phyloP scores from a whole-genome alignment of 129 eudicot genomes.

The Artemisia tridentata region DNA sequence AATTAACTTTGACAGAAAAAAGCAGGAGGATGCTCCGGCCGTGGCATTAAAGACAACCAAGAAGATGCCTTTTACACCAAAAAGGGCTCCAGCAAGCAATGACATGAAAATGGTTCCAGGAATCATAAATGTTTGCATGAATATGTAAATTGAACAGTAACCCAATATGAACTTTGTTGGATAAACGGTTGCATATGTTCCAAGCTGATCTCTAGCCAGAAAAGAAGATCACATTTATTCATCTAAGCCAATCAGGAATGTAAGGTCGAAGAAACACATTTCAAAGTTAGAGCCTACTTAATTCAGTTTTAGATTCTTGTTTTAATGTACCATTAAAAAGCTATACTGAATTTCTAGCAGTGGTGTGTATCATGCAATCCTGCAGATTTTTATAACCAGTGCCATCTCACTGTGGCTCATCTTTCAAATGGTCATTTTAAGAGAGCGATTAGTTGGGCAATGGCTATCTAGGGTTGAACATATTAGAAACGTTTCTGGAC shows the following conservation, averaged over 20 bases:
- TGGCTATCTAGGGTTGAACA: neutral
- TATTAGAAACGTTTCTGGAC: neutral
- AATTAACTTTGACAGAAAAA: slow-evolving; percentile 80
- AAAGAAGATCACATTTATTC: slow-evolving; percentile 9
- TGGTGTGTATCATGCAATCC: neutral
- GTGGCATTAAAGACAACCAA: slow-evolving; percentile 94
- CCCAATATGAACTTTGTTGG: slow-evolving; percentile 89
- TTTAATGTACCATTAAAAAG: neutral
- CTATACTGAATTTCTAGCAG: neutral
- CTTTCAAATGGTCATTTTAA: neutral
- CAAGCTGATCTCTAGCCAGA: slow-evolving; percentile 68
- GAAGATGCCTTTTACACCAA: slow-evolving; percentile 90
- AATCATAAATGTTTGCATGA: slow-evolving; percentile 99
- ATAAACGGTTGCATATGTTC: slow-evolving; percentile 57
- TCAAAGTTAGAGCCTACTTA: neutral
- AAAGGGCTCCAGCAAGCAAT: slow-evolving; percentile 91
- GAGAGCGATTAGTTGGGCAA: neutral
- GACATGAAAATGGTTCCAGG: slow-evolving; percentile 99
- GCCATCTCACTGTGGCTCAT: neutral
- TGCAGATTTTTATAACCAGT: neutral
- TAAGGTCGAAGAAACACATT: neutral
- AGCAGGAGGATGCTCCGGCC: slow-evolving; percentile 97
- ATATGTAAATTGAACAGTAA: slow-evolving; percentile 91
- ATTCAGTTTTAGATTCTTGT: neutral
- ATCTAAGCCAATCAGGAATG: slow-evolving; percentile 1